Conservation (phyloP, 208 protist genomes). For the Leishmania arabica region DNA sequence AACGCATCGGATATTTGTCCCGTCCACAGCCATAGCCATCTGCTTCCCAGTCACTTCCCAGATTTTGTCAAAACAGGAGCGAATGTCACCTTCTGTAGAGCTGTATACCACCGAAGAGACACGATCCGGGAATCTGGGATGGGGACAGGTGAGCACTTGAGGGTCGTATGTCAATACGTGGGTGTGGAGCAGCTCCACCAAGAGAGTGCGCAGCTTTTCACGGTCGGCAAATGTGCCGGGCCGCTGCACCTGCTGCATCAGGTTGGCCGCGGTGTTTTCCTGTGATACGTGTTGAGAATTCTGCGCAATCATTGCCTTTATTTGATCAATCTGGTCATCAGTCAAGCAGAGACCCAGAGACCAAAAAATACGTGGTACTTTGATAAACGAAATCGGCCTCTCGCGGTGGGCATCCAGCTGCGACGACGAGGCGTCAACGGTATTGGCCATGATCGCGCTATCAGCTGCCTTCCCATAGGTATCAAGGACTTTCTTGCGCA, state of each 20-base stretch:
- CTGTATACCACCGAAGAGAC: conserved; percentile 29
- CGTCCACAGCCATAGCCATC: neutral
- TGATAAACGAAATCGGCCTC: conserved; percentile 24
- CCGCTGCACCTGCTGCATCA: neutral
- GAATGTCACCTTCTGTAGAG: conserved; percentile 19
- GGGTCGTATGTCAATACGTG: conserved; percentile 31
- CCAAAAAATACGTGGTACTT: conserved; percentile 52
- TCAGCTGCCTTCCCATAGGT: conserved; percentile 12
- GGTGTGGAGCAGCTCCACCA: conserved; percentile 30
- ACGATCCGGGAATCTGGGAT: conserved; percentile 21
- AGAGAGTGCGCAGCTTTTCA: conserved; percentile 21
- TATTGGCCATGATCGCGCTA: conserved; percentile 22
- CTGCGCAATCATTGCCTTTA: conserved; percentile 25
- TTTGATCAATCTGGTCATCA: conserved; percentile 43
- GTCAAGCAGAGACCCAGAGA: conserved; percentile 49
- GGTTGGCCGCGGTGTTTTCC: neutral
- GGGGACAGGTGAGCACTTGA: conserved; percentile 22
- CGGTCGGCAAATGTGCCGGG: conserved; percentile 8
- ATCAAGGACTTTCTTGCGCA: conserved; percentile 10
- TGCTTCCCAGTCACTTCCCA: conserved; percentile 27
- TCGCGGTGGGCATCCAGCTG: neutral
- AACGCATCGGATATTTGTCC: conserved; percentile 8
- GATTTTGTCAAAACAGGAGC: conserved; percentile 19
- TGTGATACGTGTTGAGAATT: neutral
- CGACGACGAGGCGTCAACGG: neutral